These are phyloP conservation scores for Brettanomyces sp. DNA, from an alignment of 805 yeast species.

Conservation along the genomic window DNA sequence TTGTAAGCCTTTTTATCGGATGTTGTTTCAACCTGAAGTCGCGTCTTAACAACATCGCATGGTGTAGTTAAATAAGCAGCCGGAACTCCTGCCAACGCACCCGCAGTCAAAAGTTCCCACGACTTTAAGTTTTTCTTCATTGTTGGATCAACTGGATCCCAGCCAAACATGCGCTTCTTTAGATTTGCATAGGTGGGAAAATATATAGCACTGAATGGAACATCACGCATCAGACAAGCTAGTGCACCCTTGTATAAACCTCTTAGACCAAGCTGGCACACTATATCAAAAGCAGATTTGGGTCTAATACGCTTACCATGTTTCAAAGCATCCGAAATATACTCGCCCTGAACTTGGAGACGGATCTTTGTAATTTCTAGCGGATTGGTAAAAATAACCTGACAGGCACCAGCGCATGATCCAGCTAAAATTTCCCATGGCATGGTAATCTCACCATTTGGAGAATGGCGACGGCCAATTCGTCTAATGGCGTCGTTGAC, in stretches of 20 bases:
- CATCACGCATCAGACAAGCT: conserved; percentile 90
- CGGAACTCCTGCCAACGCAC: conserved; percentile 97
- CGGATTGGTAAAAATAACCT: conserved; percentile 93
- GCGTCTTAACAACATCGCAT: conserved; percentile 91
- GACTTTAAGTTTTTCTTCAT: conserved; percentile 56
- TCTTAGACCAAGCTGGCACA: conserved; percentile 65
- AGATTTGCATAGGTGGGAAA: conserved; percentile 95
- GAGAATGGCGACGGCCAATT: conserved; percentile 44
- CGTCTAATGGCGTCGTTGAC: conserved; percentile 84
- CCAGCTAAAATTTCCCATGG: conserved; percentile 78
- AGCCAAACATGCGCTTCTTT: conserved; percentile 71
- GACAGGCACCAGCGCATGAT: conserved; percentile 93
- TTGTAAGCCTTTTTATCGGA: conserved; percentile 68
- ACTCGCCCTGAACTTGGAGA: conserved; percentile 85
- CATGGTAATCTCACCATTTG: conserved; percentile 39
- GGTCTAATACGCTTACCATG: conserved; percentile 22
- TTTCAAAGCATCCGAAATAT: conserved; percentile 29
- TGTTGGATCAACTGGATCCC: conserved; percentile 61
- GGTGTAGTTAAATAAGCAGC: conserved; percentile 96
- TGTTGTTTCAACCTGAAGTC: conserved; percentile 78
- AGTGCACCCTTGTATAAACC: conserved; percentile 88
- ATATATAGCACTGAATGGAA: conserved; percentile 93
- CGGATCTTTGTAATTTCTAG: conserved; percentile 92
- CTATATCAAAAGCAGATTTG: conserved; percentile 59
- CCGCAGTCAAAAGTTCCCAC: conserved; percentile 77